Evolutionary conservation across 1,284 basidiomycete species (phyloP).

Genomic region (Somion occarium): DNA sequence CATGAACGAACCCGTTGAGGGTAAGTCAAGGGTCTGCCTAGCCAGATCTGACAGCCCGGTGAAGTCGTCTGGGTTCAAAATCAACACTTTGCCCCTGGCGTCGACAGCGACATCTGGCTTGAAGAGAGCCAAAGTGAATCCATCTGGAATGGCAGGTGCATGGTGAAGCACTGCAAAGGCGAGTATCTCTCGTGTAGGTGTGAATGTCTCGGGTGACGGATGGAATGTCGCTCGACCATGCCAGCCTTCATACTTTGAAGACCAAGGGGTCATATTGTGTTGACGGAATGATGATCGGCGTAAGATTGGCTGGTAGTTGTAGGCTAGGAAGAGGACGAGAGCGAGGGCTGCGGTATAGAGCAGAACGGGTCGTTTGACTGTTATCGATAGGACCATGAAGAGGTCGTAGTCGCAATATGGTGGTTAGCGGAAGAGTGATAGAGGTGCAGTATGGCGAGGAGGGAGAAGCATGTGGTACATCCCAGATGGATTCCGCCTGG

Average conservation of each 20-base stretch:
- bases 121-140: slow-evolving; percentile 42
- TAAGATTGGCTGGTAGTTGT: not conserved
- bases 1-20: slow-evolving; percentile 32
- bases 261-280: not conserved
- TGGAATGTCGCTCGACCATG: slow-evolving; percentile 29
- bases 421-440: too few relatives aligned
- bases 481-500: too few relatives aligned
- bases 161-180: slow-evolving; percentile 35
- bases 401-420: too few relatives aligned
- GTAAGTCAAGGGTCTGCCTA: slow-evolving; percentile 19
- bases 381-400: not conserved
- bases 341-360: not conserved
- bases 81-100: slow-evolving; percentile 15
- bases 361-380: not conserved
- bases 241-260: slow-evolving; percentile 24
- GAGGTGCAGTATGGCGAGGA: too few relatives aligned
- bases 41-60: slow-evolving; percentile 30
- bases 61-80: slow-evolving; percentile 31
- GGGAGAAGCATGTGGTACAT: too few relatives aligned
- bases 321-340: not conserved
- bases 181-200: slow-evolving; percentile 29
- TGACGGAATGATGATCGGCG: not conserved
- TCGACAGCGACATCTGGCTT: slow-evolving; percentile 35
- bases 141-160: slow-evolving; percentile 34
- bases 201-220: slow-evolving; percentile 29